Percentiles rank a stretch among this genome's conserved stretches.
phyloP scores from a whole-genome alignment of 768 basidiomycete species.

The Pisolithus orientalis region DNA sequence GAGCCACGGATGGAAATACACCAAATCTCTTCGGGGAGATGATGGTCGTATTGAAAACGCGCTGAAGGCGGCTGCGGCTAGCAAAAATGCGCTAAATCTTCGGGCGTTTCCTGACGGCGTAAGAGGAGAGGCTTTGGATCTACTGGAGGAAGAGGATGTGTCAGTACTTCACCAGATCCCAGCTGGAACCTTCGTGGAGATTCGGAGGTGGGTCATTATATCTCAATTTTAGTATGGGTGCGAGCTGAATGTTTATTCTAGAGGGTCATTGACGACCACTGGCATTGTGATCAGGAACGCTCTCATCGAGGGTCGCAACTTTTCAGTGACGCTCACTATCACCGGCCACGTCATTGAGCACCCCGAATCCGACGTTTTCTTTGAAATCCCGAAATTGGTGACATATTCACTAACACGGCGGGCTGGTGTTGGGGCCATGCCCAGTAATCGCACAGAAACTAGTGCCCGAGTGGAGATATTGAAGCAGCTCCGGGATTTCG shows the following conservation, averaged over 20 bases:
- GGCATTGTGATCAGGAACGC: slow-evolving; percentile 26
- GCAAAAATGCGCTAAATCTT: slow-evolving; percentile 19
- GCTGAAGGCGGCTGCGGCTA: slow-evolving; percentile 8
- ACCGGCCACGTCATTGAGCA: slow-evolving; percentile 50
- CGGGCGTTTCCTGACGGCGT: slow-evolving; percentile 21
- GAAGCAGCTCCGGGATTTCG: slow-evolving; percentile 49
- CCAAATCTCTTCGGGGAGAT: slow-evolving; percentile 29
- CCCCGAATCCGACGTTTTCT: slow-evolving; percentile 48
- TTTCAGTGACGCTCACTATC: slow-evolving; percentile 25
- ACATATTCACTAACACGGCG: slow-evolving; percentile 38
- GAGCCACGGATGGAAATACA: slow-evolving; percentile 32
- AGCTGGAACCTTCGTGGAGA: slow-evolving; percentile 48
- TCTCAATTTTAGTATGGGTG: not conserved
- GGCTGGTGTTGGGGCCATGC: slow-evolving; percentile 35
- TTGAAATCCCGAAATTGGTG: slow-evolving; percentile 53
- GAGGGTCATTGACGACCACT: slow-evolving; percentile 14
- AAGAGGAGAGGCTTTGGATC: slow-evolving; percentile 10
- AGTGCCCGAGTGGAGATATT: slow-evolving; percentile 62
- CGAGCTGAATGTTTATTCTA: slow-evolving; percentile 10
- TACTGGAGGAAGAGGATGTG: slow-evolving; percentile 5
- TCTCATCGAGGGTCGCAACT: slow-evolving; percentile 24
- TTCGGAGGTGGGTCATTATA: slow-evolving; percentile 38
- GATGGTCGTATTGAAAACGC: slow-evolving; percentile 32
- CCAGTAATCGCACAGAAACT: slow-evolving; percentile 32
- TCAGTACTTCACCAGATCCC: slow-evolving; percentile 14